Evolutionary conservation across 805 yeast genomes (phyloP), one percentile per base, ranked within the genome.

Genomic region (Maudiozyma barnettii): DNA sequence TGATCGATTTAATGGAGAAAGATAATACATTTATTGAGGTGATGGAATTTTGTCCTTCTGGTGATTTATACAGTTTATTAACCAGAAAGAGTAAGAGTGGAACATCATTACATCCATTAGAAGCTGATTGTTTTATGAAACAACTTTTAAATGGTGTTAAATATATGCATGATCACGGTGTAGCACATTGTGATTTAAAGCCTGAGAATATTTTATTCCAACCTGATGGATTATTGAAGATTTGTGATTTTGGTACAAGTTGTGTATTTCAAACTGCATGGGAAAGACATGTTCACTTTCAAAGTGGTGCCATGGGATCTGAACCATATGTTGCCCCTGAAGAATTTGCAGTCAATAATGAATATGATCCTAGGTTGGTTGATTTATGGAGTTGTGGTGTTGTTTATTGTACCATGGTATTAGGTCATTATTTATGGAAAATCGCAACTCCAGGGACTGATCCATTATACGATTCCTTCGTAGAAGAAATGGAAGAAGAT

Each of bases 251-350:
- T 65, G 97, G 97, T 33, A 87, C 91, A 44, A 82, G 95, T 44
- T 89, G 85, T 51, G 95, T 93, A 29, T 85, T 90, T 65, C 79
- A 85, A 53, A 88, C 95, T 49, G 88, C 89, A 3, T 90, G 95
- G 95, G 95, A 87, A 56, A 72, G 72, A 47, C 82, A 81, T 43
- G 77, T 80, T 30, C 88, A 82, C 56, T 71, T 77, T 46, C 75
- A 82, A 29, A 64, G 70, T 22, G 95, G 95, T 18, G 77, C 83
- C 3, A 78, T 90, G 58, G 97, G 97, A 3, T 84, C 95, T 1
- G 91, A 81, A 49, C 93, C 96, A 2, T 90, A 87, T 65, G 88
- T 89, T 60, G 86, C 96, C 0, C 97, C 97, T 0, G 97, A 89
- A 61, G 96, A 89, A 63, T 84, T 77, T 60, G 60, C 61, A 19